Base-by-base conservation (phyloP, 768 basidiomycete genomes). In the Pleurotus cornucopiae region DNA sequence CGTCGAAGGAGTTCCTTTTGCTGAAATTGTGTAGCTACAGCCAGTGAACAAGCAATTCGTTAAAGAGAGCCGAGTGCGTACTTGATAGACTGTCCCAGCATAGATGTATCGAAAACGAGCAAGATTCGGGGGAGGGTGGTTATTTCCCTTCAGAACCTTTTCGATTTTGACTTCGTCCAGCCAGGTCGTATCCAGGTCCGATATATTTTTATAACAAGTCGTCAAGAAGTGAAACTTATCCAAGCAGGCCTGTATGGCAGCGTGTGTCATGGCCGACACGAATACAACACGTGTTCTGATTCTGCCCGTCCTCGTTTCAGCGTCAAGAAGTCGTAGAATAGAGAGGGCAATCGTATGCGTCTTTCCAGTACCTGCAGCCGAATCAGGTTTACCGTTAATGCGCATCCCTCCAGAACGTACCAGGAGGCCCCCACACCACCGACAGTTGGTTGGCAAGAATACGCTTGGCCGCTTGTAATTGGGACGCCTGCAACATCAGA, bases 341-440 rank as follows among this genome's bases (percentile, higher is more conserved):
- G 77, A 78, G 6, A 79, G 61, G 2, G 79, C 73, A 26, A 80
- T 71, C 0, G 79, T 81, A 58, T 81, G 76, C 5, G 79, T 81
- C 64, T 81, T 81, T 5, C 80, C 80, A 5, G 79, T 80, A 4
- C 80, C 79, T 78, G 59, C 25, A 5, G 59, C 9, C 30, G 30
- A 34, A 34, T 34, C 30, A 34, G 9, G 30, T 34, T 34, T 34
- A 34, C 30, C 9, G 7, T 34, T 7, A 11, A 34, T 34, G 11
- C 30, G 9, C 39, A 43, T 16, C 18, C 25, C 1, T 38, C 14
- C 16, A 9, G 2, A 20, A 43, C 69, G 41, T 59, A 75, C 77
- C 74, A 63, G 79, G 79, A 30, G 79, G 79, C 7, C 78, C 80
- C 77, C 78, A 80, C 14, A 80, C 70, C 1, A 80, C 76, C 11